Base-by-base conservation (phyloP, 129 eudicot genomes). In the Saussurea involucrata region DNA sequence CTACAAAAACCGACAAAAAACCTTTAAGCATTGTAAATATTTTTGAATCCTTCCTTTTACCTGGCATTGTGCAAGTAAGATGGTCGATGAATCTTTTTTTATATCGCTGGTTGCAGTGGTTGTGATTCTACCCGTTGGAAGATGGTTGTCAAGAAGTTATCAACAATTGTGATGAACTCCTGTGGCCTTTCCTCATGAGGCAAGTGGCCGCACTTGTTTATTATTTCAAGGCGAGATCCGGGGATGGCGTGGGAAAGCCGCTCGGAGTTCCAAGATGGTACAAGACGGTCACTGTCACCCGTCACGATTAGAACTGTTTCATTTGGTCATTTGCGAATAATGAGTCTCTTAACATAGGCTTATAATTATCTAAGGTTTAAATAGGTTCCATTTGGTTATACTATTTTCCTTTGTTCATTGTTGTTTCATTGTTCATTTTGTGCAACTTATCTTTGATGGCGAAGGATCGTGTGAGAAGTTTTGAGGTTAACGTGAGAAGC, bases 251-350 rank as follows among this genome's bases (percentile, higher is more conserved):
- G 74, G 6, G 96, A 85, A 75, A 95, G 95, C 84, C 85, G 89
- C 86, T 78, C 77, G 4, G 98, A 44, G 65, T 95, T 95, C 98
- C 98, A 95, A 68, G 96, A 72, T 31, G 98, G 97, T 66, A 95
- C 96, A n/a, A 95, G 87, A 13, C 98, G 90, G 78, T 92, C 98
- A 58, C 78, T 83, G 57, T 95, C 97, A 28, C 98, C 98, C 15
- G 98, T 95, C 57, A 95, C 63, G 77, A 95, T 91, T 63, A 95
- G 76, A 78, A 95, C 98, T 91, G 96, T 46, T 24, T 66, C 81
- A 72, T 44, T 29, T 65, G 66, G 31, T 6, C 28, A 77, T 8
- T 2, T 60, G 68, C 24, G 20, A 28, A 10, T n/a, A 24, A 73
- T 76, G 9, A 80, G 76, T 57, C 42, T 32, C n/a, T 57, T 78